Percentiles rank a stretch among this genome's conserved stretches.
Conservation (phyloP, 2,329 filamentous ascomycete species). For the Colletotrichum sojae region DNA sequence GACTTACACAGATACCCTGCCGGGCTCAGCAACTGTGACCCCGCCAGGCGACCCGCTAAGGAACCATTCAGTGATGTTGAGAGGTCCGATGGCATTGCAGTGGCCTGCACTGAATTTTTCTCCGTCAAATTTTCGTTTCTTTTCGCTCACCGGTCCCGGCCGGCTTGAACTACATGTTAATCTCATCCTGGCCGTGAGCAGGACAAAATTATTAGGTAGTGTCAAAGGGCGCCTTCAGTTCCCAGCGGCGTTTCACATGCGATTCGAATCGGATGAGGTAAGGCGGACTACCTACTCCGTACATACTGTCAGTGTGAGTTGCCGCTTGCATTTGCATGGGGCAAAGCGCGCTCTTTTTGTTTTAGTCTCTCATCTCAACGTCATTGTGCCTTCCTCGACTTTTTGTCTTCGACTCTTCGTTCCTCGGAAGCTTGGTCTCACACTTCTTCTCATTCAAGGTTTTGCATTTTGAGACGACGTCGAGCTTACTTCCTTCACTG, state of each 20-base stretch:
- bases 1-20: background rate
- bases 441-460: background rate
- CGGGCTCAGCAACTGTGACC: background rate
- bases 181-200: too few relatives aligned
- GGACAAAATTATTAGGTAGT: too few relatives aligned
- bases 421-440: too few relatives aligned
- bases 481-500: background rate
- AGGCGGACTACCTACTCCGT: too few relatives aligned
- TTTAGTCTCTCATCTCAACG: conserved; percentile 39
- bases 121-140: conserved; percentile 1
- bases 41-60: conserved; percentile 19
- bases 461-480: conserved; percentile 14
- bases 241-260: conserved; percentile 19
- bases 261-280: conserved; percentile 8
- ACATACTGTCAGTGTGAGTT: background rate
- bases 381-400: conserved; percentile 26
- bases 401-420: background rate
- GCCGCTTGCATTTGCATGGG: background rate
- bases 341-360: conserved; percentile 1
- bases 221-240: background rate
- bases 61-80: background rate
- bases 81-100: background rate
- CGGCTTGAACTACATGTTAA: too few relatives aligned
- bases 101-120: background rate
- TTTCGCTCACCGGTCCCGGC: background rate